phyloP scores from a whole-genome alignment of 768 basidiomycete species.

The Leucosporidium creatinivorum region DNA sequence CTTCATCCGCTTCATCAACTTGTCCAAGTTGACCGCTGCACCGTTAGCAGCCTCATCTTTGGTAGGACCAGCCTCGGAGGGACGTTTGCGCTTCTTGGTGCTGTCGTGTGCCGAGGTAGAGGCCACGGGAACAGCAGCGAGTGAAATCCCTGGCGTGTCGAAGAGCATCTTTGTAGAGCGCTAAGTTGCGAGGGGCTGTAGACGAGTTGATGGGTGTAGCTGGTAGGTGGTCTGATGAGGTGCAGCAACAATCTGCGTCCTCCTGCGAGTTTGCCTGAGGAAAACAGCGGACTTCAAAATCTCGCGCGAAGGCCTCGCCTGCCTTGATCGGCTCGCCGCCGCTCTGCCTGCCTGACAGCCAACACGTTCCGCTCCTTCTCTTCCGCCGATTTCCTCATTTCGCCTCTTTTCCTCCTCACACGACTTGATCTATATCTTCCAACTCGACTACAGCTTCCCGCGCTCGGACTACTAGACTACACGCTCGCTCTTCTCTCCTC shows the following conservation, averaged over 20 bases:
- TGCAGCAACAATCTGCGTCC: neutral
- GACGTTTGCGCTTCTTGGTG: conserved; percentile 23
- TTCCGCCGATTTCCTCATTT: no score
- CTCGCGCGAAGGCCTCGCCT: neutral
- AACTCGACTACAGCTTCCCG: neutral
- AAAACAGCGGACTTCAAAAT: neutral
- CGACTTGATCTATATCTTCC: neutral
- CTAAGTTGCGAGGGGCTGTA: no score
- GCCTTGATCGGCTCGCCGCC: neutral
- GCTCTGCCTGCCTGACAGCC: no score
- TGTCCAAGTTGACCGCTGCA: conserved; percentile 52
- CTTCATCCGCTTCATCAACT: conserved; percentile 52
- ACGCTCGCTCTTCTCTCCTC: no score
- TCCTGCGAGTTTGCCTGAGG: no score
- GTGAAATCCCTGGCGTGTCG: conserved; percentile 28
- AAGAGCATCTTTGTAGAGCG: no score
- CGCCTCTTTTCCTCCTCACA: neutral
- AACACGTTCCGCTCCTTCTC: no score
- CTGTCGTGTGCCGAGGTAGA: conserved; percentile 1
- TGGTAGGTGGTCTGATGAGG: neutral
- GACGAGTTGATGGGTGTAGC: neutral
- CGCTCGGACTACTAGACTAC: no score
- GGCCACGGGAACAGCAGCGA: conserved; percentile 2
- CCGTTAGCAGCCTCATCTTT: conserved; percentile 41
- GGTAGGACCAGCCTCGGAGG: neutral